These are phyloP conservation scores for Debaryomyces hansenii DNA, from an alignment of 805 yeast genomes.

Conservation along the genomic window DNA sequence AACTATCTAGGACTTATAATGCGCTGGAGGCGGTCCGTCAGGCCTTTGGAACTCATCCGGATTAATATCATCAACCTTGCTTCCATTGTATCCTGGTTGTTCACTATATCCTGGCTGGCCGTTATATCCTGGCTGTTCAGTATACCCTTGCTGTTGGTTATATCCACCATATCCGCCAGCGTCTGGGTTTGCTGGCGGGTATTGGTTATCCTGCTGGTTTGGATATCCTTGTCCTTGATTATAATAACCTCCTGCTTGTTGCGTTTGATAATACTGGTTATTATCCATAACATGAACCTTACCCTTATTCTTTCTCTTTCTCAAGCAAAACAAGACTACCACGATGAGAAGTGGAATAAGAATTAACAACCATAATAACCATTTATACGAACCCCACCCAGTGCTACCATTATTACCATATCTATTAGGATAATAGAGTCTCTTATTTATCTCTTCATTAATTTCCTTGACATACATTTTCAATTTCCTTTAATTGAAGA, in stretches of 20 bases:
- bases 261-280: slow-evolving; percentile 14
- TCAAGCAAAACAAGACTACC: slow-evolving; percentile 4
- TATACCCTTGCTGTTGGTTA: slow-evolving; percentile 2
- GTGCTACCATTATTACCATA: not conserved
- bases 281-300: slow-evolving; percentile 6
- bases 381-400: slow-evolving; percentile 5
- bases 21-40: slow-evolving; percentile 19
- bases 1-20: slow-evolving; percentile 2
- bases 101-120: not conserved
- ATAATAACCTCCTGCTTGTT: slow-evolving; percentile 12
- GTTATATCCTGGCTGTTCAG: slow-evolving; percentile 1
- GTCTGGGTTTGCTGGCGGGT: slow-evolving; percentile 1
- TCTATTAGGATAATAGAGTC: slow-evolving; percentile 8
- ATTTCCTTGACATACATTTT: slow-evolving; percentile 4
- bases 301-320: slow-evolving; percentile 8
- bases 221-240: slow-evolving; percentile 3
- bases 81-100: not conserved
- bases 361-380: slow-evolving; percentile 13
- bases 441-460: slow-evolving; percentile 6
- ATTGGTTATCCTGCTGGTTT: slow-evolving; percentile 1
- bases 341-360: slow-evolving; percentile 10
- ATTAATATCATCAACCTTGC: not conserved
- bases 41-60: slow-evolving; percentile 10
- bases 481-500: not conserved
- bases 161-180: slow-evolving; percentile 5